These are phyloP conservation scores for Solanum hybrid DNA, from an alignment of 305 asterid genomes.

Conservation along the genomic window DNA sequence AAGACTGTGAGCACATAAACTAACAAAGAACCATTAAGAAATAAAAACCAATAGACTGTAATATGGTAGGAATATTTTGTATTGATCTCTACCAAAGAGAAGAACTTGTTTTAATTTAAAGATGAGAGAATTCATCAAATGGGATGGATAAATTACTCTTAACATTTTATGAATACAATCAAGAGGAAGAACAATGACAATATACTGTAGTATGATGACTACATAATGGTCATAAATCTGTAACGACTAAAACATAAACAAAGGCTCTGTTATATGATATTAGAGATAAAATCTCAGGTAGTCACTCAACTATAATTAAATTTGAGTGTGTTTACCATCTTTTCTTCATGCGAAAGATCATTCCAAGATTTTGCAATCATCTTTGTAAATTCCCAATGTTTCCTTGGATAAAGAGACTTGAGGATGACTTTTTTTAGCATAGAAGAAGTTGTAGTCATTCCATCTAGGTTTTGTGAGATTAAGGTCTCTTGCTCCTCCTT, in stretches of 20 bases:
- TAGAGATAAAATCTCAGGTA: neutral
- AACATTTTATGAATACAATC: too few species aligned
- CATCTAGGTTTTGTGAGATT: neutral
- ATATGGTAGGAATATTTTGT: neutral
- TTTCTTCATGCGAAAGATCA: neutral
- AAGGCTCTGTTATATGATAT: neutral
- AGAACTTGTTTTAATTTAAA: neutral
- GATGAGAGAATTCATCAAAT: too few species aligned
- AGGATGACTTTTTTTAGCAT: neutral
- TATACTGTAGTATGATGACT: too few species aligned
- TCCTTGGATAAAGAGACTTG: neutral
- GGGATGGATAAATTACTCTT: too few species aligned
- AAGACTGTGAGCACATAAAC: neutral
- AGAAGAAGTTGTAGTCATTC: neutral
- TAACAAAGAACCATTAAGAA: neutral
- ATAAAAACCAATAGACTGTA: neutral
- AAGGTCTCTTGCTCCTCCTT: neutral
- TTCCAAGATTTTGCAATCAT: neutral
- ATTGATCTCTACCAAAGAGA: neutral
- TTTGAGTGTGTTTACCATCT: neutral
- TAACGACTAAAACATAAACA: too few species aligned
- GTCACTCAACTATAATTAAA: neutral
- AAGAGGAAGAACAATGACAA: too few species aligned
- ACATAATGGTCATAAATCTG: too few species aligned
- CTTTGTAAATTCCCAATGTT: neutral